Conservation (phyloP, 192 early-diverging fungal species). For the Coemansia sp. region DNA sequence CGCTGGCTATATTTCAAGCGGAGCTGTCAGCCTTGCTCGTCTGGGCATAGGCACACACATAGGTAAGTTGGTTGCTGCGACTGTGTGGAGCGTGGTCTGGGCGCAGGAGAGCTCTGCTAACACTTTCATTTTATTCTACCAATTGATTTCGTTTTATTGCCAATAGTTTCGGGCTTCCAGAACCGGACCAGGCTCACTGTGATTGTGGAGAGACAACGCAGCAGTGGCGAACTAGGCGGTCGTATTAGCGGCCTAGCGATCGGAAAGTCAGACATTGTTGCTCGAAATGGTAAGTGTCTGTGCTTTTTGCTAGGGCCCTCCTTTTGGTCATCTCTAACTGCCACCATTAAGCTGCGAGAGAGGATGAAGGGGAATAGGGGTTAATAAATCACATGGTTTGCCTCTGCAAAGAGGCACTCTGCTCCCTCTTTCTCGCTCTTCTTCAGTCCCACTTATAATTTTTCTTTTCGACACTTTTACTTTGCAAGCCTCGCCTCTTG, state of each 20-base stretch:
- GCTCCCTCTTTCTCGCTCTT: background rate
- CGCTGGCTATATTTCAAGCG: constrained; percentile 21
- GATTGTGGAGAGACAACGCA: constrained; percentile 15
- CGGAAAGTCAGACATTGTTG: constrained; percentile 24
- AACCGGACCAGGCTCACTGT: constrained; percentile 7
- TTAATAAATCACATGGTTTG: constrained; percentile 9
- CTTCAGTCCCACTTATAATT: background rate
- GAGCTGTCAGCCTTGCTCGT: constrained; percentile 34
- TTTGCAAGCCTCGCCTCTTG: background rate
- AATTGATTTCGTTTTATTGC: background rate
- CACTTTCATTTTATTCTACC: background rate
- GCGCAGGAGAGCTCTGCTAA: background rate
- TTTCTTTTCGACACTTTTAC: background rate
- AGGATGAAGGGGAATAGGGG: constrained; percentile 2
- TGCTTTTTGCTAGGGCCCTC: background rate
- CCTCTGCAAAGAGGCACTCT: background rate
- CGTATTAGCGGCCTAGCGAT: constrained; percentile 35
- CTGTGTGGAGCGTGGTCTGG: background rate
- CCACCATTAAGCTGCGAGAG: background rate
- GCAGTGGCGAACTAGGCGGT: constrained; percentile 10
- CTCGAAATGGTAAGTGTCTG: constrained; percentile 43
- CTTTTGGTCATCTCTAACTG: background rate
- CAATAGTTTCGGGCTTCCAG: constrained; percentile 31
- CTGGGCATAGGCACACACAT: constrained; percentile 38
- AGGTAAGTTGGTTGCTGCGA: constrained; percentile 12